Conservation (phyloP, 1,284 basidiomycete species). For the Phellinidium pouzarii region DNA sequence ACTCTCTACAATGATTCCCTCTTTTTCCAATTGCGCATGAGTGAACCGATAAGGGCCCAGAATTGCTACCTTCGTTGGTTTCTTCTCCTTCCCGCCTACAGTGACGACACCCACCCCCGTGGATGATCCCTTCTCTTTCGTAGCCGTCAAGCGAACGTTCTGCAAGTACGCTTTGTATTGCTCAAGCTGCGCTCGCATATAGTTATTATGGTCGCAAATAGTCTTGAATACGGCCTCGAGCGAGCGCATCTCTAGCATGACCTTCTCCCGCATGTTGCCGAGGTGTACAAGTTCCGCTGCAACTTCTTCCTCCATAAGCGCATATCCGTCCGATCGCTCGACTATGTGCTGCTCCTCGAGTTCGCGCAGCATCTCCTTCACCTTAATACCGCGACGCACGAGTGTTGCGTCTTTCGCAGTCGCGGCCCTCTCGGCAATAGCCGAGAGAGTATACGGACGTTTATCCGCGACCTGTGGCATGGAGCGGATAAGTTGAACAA, state of each 20-base stretch:
- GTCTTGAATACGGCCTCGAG: slow-evolving; percentile 98
- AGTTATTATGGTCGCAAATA: slow-evolving; percentile 98
- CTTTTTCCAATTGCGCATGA: slow-evolving; percentile 96
- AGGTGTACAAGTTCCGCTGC: slow-evolving; percentile 91
- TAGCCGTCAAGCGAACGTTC: slow-evolving; percentile 88
- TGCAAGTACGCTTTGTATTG: slow-evolving; percentile 99
- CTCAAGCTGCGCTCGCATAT: slow-evolving; percentile 91
- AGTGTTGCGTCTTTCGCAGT: slow-evolving; percentile 95
- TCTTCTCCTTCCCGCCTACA: slow-evolving; percentile 97
- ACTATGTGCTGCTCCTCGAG: slow-evolving; percentile 88
- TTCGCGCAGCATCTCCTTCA: slow-evolving; percentile 97
- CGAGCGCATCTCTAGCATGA: slow-evolving; percentile 85
- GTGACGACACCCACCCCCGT: slow-evolving; percentile 92
- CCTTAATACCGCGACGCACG: slow-evolving; percentile 96
- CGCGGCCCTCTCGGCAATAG: slow-evolving; percentile 89
- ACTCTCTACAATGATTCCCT: slow-evolving; percentile 98
- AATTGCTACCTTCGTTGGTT: slow-evolving; percentile 76
- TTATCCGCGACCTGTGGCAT: slow-evolving; percentile 81
- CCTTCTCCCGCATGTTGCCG: slow-evolving; percentile 95
- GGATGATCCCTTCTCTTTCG: slow-evolving; percentile 77
- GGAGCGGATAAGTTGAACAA: slow-evolving; percentile 95
- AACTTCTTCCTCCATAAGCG: slow-evolving; percentile 96
- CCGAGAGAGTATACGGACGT: slow-evolving; percentile 84
- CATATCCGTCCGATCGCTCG: slow-evolving; percentile 78
- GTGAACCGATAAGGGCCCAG: slow-evolving; percentile 96